Evolutionary conservation across 208 protist species (phyloP), one percentile per base, ranked within the genome.

Genomic region (Crithidia expoeki): DNA sequence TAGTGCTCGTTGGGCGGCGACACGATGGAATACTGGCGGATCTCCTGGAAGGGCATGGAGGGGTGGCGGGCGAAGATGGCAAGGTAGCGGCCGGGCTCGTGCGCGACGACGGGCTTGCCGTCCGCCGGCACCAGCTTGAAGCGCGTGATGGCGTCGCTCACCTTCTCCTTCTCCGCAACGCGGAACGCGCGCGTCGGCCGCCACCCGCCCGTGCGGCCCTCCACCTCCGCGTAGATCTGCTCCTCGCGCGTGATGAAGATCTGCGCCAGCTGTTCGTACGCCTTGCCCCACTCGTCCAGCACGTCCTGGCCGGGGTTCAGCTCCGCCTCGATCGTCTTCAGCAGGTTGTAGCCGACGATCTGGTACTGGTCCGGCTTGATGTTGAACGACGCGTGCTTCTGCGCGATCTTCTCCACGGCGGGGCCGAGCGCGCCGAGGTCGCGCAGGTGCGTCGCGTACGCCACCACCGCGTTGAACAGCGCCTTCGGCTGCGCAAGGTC

Each of bases 321-420:
- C 70, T 74, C 46, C 66, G 38, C 78, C 78, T 83, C 72, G 64
- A 83, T 83, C 49, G 78, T 75, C 70, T 77, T 77, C 47, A 83
- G 68, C n/a, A 83, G 72, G 68, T 83, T 66, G 78, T 73, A 66
- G 56, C 78, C 78, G 25, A 83, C 78, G 67, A 83, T 83, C 56
- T 72, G 62, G 78, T 83, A 83, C 72, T 83, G 78, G 17, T 51
- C 67, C 28, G 64, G 71, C 30, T 50, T 59, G 53, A 83, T 83
- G 57, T 71, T 52, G 72, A 83, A 79, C 57, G 65, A 67, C 25
- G 68, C 68, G 78, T 83, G 78, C 72, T 83, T 83, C 58, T 79
- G 73, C 59, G 78, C 78, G 49, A 83, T 79, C 68, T 71, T 74
- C 78, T 83, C 78, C 46, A 79, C 73, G 33, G 66, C 68, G 51